phyloP scores from a whole-genome alignment of 257 asterid genomes.

The Solanum bulbocastanum region DNA sequence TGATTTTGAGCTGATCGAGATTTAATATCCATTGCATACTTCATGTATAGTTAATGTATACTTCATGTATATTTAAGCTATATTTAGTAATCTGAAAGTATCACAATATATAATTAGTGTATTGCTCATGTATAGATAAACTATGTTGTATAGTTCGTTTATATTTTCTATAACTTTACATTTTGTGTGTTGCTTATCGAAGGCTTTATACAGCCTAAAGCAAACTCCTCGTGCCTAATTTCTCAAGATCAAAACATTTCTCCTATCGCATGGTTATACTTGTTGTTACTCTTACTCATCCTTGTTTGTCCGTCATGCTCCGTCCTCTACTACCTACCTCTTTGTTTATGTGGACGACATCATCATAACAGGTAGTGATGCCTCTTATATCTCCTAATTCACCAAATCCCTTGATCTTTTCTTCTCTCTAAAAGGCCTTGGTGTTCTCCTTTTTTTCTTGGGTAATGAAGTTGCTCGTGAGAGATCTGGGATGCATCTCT shows the following conservation, averaged over 20 bases:
- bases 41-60: neutral
- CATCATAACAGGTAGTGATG: neutral
- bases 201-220: neutral
- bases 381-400: neutral
- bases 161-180: neutral
- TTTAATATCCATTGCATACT: neutral
- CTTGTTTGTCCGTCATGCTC: neutral
- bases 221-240: neutral
- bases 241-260: neutral
- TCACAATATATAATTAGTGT: neutral
- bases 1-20: neutral
- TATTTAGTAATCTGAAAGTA: no score
- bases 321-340: neutral
- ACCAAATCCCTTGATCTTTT: neutral
- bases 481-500: neutral
- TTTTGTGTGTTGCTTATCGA: neutral
- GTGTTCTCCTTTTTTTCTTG: neutral
- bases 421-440: neutral
- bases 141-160: neutral
- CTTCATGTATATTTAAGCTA: no score
- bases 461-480: neutral
- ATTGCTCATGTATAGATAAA: neutral
- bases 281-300: neutral
- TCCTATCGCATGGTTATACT: neutral
- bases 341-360: neutral